Evolutionary conservation across 305 asterid species (phyloP).

Genomic region (Ajuga reptans): DNA sequence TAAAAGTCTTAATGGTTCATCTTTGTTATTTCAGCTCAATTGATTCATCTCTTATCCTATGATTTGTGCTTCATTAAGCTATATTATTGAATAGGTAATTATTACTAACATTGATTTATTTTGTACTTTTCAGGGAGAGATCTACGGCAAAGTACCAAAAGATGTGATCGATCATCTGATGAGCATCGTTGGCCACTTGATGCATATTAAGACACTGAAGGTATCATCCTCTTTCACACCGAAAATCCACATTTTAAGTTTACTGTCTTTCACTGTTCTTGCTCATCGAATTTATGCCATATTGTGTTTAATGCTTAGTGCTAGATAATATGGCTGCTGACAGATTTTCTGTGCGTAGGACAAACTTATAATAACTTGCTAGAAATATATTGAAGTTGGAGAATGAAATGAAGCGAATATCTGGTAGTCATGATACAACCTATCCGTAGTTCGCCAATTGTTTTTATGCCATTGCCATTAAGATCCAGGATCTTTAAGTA

Average conservation of each 20-base stretch:
- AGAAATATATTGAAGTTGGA: too few species aligned
- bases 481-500: too few species aligned
- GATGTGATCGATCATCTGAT: slow-evolving; percentile 57
- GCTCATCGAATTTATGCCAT: slow-evolving; percentile 1
- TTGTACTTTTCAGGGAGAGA: slow-evolving; percentile 17
- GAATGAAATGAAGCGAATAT: too few species aligned
- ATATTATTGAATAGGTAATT: not conserved
- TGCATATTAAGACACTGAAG: slow-evolving; percentile 69
- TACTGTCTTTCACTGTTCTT: not conserved
- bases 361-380: not conserved
- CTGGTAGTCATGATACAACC: too few species aligned
- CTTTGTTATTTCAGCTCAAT: slow-evolving; percentile 1
- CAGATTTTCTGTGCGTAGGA: not conserved
- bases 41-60: slow-evolving; percentile 5
- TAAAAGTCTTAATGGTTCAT: not conserved
- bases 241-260: not conserved
- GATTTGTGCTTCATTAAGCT: slow-evolving; percentile 7
- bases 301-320: not conserved
- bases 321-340: not conserved
- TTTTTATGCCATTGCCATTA: too few species aligned
- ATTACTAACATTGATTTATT: not conserved
- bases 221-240: slow-evolving; percentile 32
- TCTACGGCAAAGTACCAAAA: slow-evolving; percentile 51
- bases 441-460: too few species aligned
- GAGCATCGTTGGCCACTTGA: slow-evolving; percentile 76